These are phyloP conservation scores for Ceratocystis harringtonii DNA, from an alignment of 2,329 filamentous ascomycete genomes.

Conservation along the genomic window DNA sequence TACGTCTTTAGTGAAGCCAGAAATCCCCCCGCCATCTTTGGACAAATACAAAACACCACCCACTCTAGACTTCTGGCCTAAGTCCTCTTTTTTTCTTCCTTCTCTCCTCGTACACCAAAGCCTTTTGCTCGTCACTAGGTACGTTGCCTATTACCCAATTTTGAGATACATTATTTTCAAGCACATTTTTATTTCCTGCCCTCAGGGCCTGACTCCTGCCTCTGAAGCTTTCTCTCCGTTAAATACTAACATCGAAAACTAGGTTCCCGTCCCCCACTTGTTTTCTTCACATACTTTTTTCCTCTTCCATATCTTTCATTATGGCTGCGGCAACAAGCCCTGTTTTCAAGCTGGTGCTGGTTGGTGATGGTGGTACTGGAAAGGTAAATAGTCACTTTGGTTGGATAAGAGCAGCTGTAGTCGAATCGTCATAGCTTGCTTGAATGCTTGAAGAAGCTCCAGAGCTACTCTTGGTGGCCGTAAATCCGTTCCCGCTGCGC, in stretches of 20 bases:
- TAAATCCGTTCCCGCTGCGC: conserved; percentile 1
- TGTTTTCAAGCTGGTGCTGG: conserved; percentile 99
- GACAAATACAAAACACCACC: conserved; percentile 17
- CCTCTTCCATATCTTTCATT: conserved; percentile 10
- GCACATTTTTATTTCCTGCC: background rate
- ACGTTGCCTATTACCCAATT: background rate
- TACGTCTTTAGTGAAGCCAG: conserved; percentile 12
- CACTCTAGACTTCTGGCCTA: conserved; percentile 15
- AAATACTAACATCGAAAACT: conserved; percentile 14
- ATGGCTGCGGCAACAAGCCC: conserved; percentile 29
- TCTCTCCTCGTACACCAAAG: conserved; percentile 13
- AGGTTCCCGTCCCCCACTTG: conserved; percentile 27
- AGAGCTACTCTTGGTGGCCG: background rate
- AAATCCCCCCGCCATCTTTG: conserved; percentile 17
- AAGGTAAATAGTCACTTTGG: conserved; percentile 47
- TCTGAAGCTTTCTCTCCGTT: background rate
- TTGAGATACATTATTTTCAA: background rate
- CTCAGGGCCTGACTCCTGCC: no score
- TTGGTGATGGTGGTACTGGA: conserved; percentile 97
- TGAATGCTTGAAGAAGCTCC: background rate
- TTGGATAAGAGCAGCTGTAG: background rate
- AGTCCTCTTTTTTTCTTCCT: conserved; percentile 16
- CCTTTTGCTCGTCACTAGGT: conserved; percentile 17
- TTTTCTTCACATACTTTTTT: conserved; percentile 30
- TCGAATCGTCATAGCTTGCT: background rate